Percentiles rank a stretch among this genome's conserved stretches.
Evolutionary conservation across 1,139 yeast genomes (phyloP).

Genomic region (Kodamaea plutei): DNA sequence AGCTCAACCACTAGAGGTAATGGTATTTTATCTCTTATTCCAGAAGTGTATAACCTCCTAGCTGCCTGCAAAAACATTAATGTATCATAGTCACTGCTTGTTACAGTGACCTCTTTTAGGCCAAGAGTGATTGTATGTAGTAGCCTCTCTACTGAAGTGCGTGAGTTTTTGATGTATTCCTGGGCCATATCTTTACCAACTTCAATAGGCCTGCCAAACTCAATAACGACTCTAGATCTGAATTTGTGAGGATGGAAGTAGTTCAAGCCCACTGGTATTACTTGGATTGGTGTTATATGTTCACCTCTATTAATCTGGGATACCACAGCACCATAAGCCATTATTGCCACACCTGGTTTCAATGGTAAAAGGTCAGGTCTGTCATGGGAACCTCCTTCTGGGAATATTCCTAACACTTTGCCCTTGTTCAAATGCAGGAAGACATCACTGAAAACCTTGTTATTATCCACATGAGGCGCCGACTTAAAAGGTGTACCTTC

Average conservation of each 20-base stretch:
- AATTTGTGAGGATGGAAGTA: conserved; percentile 95
- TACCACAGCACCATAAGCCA: conserved; percentile 87
- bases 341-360: conserved; percentile 96
- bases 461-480: conserved; percentile 65
- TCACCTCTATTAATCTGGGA: conserved; percentile 11
- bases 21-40: conserved; percentile 36
- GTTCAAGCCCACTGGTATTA: conserved; percentile 96
- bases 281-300: conserved; percentile 45
- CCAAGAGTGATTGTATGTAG: conserved; percentile 71
- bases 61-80: conserved; percentile 92
- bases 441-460: conserved; percentile 56
- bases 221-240: conserved; percentile 90
- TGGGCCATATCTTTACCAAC: conserved; percentile 46
- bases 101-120: conserved; percentile 82
- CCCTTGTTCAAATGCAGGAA: conserved; percentile 56
- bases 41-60: conserved; percentile 62
- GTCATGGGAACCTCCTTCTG: conserved; percentile 91
- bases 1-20: conserved; percentile 82
- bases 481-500: conserved; percentile 51
- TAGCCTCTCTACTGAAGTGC: conserved; percentile 38
- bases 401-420: conserved; percentile 64
- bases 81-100: conserved; percentile 90
- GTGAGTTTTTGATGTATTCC: conserved; percentile 13
- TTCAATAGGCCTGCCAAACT: conserved; percentile 86
- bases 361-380: conserved; percentile 85